Base-by-base conservation (phyloP, 257 asterid species). In the Jaltomata sinuosa region DNA sequence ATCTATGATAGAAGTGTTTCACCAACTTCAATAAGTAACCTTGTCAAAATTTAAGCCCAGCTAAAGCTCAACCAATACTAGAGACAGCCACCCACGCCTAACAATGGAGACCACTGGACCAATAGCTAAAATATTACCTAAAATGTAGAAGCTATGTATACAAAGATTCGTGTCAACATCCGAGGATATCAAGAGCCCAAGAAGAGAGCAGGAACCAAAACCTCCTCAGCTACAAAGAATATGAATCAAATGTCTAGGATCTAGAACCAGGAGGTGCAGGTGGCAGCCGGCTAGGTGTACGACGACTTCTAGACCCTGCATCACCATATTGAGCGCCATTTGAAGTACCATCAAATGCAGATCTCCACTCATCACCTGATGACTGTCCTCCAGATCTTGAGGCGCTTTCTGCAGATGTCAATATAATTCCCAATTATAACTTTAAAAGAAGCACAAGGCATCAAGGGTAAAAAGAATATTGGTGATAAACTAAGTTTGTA, bases 201-300 rank as follows among this genome's bases (percentile, higher is more conserved):
- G 25, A 74, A 74, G 62, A 27, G 62, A 77, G 62, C 62, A 77
- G 42, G 45, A 77, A 49, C 62, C 19, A 49, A 77, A 77, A 77
- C 62, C 27, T 77, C 45, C 82, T 18, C 45, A 77, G 29, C 62
- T 77, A 14, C 62, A 12, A 49, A 49, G 62, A 77, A 49, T 49
- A 49, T 27, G 62, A 77, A 77, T 49, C 45, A 52, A 77, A 29
- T 27, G 62, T 31, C 82, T 77, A 77, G 62, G 62, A 77, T 49
- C 36, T 77, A 61, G 84, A 79, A 31, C 31, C 84, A 10, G 84
- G 87, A 38, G 87, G 87, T 36, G 87, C 87, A 79, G 87, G 87
- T 50, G 87, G 87, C 84, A 50, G 10, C 71, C 84, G 87, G 67
- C 65, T 78, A 50, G 87, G 87, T 11, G 87, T 80, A 1, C 72